A percentile compares a stretch with the other conserved stretches of the same genome.
These are phyloP conservation scores for Ascochyta viciae-villosae DNA, from an alignment of 2,329 filamentous ascomycete genomes.

Conservation along the genomic window DNA sequence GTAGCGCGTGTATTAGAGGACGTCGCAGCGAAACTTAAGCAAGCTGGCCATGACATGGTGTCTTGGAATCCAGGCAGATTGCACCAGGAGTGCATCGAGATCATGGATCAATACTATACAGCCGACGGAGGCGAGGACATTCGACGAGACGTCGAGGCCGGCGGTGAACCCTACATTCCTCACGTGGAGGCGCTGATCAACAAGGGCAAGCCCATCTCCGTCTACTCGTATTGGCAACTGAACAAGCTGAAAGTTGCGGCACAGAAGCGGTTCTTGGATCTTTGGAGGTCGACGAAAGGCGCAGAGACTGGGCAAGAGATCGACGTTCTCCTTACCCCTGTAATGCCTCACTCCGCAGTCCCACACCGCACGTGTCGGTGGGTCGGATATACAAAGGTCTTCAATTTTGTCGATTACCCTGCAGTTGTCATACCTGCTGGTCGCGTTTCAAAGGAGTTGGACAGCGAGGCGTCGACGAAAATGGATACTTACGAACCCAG, in stretches of 20 bases:
- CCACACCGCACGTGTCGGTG: conserved; percentile 55
- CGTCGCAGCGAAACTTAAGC: conserved; percentile 49
- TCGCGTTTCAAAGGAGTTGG: conserved; percentile 51
- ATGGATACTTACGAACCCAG: conserved; percentile 52
- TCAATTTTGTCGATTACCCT: conserved; percentile 69
- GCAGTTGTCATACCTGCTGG: conserved; percentile 65
- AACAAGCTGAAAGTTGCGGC: conserved; percentile 63
- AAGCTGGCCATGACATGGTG: conserved; percentile 62
- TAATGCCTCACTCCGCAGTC: conserved; percentile 67
- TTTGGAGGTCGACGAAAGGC: conserved; percentile 61
- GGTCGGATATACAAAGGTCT: conserved; percentile 68
- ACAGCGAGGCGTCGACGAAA: conserved; percentile 42
- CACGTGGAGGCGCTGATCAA: conserved; percentile 64
- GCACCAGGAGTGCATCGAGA: conserved; percentile 62
- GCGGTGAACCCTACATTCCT: conserved; percentile 61
- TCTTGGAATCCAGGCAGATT: conserved; percentile 59
- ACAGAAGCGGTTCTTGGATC: conserved; percentile 65
- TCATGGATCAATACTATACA: conserved; percentile 69
- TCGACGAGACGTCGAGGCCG: conserved; percentile 59
- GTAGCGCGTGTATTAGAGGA: conserved; percentile 55
- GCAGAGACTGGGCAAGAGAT: conserved; percentile 55
- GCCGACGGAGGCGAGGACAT: conserved; percentile 71
- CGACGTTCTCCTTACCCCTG: conserved; percentile 65
- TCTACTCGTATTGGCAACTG: conserved; percentile 73
- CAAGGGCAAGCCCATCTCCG: conserved; percentile 53